These are phyloP conservation scores for Trichosporon sp. DNA, from an alignment of 1,284 basidiomycete species.

Conservation along the genomic window DNA sequence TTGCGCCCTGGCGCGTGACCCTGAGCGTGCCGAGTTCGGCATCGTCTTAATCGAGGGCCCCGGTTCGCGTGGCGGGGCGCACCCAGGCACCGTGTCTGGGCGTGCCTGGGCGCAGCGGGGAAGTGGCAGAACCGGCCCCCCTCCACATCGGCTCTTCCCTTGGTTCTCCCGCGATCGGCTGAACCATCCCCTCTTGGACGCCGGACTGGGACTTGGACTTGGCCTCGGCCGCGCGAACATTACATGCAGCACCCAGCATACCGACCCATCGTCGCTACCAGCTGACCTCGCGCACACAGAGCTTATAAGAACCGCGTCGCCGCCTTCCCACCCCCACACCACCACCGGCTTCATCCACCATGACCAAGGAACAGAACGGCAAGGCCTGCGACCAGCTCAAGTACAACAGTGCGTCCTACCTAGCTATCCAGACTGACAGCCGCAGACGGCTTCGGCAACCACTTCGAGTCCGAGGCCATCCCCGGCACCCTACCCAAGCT, in stretches of 20 bases:
- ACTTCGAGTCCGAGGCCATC: constrained; percentile 12
- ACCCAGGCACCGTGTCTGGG: not conserved
- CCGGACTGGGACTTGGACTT: not conserved
- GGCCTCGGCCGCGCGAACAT: not conserved
- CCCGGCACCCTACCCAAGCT: constrained; percentile 51
- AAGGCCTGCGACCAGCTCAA: not conserved
- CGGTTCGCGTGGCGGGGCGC: not conserved
- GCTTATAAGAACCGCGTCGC: not conserved
- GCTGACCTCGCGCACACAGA: not conserved
- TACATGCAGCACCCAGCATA: not conserved
- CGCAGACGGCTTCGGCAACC: constrained; percentile 15
- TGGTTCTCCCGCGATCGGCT: not conserved
- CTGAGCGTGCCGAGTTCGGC: not conserved
- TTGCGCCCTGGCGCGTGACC: not conserved
- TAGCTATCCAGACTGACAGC: not conserved
- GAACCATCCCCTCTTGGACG: not conserved
- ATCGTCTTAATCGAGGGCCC: not conserved
- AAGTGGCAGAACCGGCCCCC: not conserved
- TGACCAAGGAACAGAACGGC: constrained; percentile 4
- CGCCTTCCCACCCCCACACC: not conserved
- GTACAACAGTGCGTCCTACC: constrained; percentile 2
- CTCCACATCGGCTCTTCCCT: not conserved
- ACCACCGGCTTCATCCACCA: not conserved
- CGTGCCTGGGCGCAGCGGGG: not conserved
- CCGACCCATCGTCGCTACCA: not conserved